phyloP scores from a whole-genome alignment of 83 land plant species.

The Thuja plicata region DNA sequence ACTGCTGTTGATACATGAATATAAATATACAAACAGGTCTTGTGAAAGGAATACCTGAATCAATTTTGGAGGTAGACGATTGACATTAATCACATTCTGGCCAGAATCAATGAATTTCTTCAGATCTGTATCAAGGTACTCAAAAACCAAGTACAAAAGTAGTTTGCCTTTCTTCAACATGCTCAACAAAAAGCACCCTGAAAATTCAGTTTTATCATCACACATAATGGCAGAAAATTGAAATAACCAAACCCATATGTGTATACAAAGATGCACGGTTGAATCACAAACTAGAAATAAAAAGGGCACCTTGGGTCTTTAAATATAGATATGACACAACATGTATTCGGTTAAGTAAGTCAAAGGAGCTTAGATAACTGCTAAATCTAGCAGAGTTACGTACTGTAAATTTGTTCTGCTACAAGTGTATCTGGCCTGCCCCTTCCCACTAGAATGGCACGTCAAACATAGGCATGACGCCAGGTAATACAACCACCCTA shows the following conservation, averaged over 20 bases:
- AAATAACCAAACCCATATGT: neutral
- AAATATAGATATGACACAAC: too few relatives aligned
- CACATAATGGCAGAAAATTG: neutral
- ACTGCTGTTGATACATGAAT: neutral
- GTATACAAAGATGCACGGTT: neutral
- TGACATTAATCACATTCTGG: conserved; percentile 55
- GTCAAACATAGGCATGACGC: too few relatives aligned
- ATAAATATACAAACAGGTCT: neutral
- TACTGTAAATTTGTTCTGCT: too few relatives aligned
- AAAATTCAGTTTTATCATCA: neutral
- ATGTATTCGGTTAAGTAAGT: too few relatives aligned
- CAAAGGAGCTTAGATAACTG: too few relatives aligned
- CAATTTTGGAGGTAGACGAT: conserved; percentile 51
- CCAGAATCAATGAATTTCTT: conserved; percentile 89
- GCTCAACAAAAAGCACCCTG: conserved; percentile 63
- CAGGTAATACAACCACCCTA: too few relatives aligned
- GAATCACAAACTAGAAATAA: neutral
- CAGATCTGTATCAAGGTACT: conserved; percentile 93
- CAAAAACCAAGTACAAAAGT: conserved; percentile 80
- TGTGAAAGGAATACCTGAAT: conserved; percentile 42
- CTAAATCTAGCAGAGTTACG: too few relatives aligned
- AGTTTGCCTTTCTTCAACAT: conserved; percentile 78
- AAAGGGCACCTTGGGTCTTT: neutral
- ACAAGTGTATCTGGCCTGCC: too few relatives aligned
- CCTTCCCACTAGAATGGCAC: too few relatives aligned